A percentile compares a stretch with the other conserved stretches of the same genome.
Conservation (phyloP, 192 early-diverging fungal species). For the Paraglomus occultum region DNA sequence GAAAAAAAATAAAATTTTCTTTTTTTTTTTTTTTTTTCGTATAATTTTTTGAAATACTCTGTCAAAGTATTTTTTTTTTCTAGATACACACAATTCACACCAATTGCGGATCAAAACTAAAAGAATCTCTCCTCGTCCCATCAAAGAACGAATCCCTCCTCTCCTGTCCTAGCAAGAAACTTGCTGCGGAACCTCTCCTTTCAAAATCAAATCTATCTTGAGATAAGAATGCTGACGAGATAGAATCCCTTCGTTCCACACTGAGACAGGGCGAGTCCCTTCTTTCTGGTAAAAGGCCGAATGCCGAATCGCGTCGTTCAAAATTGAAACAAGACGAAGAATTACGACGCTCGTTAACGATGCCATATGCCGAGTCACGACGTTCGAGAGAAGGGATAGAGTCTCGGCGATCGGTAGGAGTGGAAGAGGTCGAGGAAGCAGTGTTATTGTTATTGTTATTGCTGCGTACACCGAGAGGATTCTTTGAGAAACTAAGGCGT, state of each 20-base stretch:
- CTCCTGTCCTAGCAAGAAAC: slow-evolving; percentile 9
- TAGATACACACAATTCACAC: slow-evolving; percentile 1
- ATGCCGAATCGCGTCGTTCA: slow-evolving; percentile 22
- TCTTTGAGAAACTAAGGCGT: slow-evolving; percentile 95
- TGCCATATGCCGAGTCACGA: slow-evolving; percentile 19
- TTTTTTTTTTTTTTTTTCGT: too few relatives aligned
- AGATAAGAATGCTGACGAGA: background rate
- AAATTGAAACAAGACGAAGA: slow-evolving; percentile 20
- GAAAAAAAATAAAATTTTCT: too few relatives aligned
- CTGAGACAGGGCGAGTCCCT: slow-evolving; percentile 20
- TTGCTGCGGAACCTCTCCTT: slow-evolving; percentile 2
- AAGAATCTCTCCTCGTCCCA: slow-evolving; percentile 13
- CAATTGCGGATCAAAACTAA: slow-evolving; percentile 30
- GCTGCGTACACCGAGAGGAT: slow-evolving; percentile 87
- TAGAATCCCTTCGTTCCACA: slow-evolving; percentile 29
- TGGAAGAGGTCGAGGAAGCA: background rate
- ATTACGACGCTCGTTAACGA: slow-evolving; percentile 20
- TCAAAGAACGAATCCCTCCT: slow-evolving; percentile 23
- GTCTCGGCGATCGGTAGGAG: background rate
- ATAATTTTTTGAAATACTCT: too few relatives aligned
- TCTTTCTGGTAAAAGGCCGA: slow-evolving; percentile 8
- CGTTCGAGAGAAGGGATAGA: slow-evolving; percentile 19
- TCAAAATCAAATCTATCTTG: background rate
- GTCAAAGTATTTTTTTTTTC: background rate
- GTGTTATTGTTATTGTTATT: slow-evolving; percentile 36